phyloP scores from a whole-genome alignment of 1,284 basidiomycete species.

The Peniophora sp. region DNA sequence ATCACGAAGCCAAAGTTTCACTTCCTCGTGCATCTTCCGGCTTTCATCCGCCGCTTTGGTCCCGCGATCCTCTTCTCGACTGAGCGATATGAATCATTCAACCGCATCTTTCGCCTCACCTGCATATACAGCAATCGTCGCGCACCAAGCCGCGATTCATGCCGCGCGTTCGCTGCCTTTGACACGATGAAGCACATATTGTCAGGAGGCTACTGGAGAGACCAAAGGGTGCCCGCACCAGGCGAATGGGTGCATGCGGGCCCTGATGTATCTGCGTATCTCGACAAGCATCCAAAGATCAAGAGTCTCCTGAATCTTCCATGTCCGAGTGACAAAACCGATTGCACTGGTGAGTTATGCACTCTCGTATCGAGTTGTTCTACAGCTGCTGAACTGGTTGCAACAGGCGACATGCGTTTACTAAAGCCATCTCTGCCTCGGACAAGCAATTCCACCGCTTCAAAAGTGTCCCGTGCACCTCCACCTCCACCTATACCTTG shows the following conservation, averaged over 20 bases:
- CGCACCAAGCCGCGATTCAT: slow-evolving; percentile 11
- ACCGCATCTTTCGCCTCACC: slow-evolving; percentile 7
- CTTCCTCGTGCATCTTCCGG: slow-evolving; percentile 13
- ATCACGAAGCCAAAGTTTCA: slow-evolving; percentile 8
- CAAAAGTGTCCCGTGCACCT: too few relatives aligned
- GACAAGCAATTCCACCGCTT: too few relatives aligned
- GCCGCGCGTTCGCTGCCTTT: slow-evolving; percentile 8
- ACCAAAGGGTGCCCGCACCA: not conserved
- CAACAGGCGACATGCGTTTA: not conserved
- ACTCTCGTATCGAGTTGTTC: not conserved
- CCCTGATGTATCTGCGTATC: not conserved
- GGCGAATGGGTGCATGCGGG: not conserved
- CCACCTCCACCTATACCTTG: too few relatives aligned
- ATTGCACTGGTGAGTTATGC: not conserved
- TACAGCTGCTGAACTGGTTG: not conserved
- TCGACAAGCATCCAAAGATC: not conserved
- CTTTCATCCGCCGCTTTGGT: slow-evolving; percentile 15
- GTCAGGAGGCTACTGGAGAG: slow-evolving; percentile 3
- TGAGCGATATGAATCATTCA: slow-evolving; percentile 15
- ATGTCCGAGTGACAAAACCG: not conserved
- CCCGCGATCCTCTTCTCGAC: slow-evolving; percentile 16
- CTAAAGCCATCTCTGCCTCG: too few relatives aligned
- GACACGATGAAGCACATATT: slow-evolving; percentile 13
- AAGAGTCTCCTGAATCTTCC: not conserved
- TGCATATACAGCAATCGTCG: slow-evolving; percentile 13